Percentiles rank a stretch among this genome's conserved stretches.
Evolutionary conservation across 345 rosid genomes (phyloP).

Genomic region (Turnera subulata): DNA sequence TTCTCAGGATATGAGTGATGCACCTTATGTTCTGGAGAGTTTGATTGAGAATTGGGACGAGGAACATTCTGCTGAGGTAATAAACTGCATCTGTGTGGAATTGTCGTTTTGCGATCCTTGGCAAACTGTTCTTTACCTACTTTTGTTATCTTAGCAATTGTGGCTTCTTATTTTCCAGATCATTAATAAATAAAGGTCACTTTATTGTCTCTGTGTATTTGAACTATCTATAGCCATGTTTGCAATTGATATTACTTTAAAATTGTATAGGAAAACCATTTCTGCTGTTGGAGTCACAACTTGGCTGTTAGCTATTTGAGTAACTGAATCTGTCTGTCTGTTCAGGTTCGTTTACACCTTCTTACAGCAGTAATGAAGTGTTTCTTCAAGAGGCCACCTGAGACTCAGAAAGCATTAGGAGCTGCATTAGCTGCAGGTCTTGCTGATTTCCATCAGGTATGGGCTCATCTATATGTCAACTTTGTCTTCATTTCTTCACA

Average conservation of each 20-base stretch:
- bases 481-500: background rate
- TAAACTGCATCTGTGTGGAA: slow-evolving; percentile 7
- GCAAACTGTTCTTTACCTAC: no score
- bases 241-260: background rate
- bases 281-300: background rate
- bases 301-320: background rate
- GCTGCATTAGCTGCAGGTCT: slow-evolving; percentile 80
- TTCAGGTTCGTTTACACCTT: slow-evolving; percentile 94
- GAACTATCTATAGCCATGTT: background rate
- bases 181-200: no score
- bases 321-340: slow-evolving; percentile 17
- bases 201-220: no score
- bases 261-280: background rate
- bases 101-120: background rate
- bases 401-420: slow-evolving; percentile 89
- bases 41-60: slow-evolving; percentile 91
- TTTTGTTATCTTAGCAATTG: no score
- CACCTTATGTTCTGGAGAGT: slow-evolving; percentile 88
- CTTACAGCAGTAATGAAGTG: slow-evolving; percentile 95
- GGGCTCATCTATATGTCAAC: slow-evolving; percentile 3
- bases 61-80: slow-evolving; percentile 91
- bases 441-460: slow-evolving; percentile 89
- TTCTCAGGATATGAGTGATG: slow-evolving; percentile 96
- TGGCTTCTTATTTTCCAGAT: background rate
- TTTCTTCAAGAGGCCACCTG: slow-evolving; percentile 93